Percentiles rank a stretch among this genome's conserved stretches.
Evolutionary conservation across 2,329 filamentous ascomycete species (phyloP).

Genomic region (Clarireedia monteithiana): DNA sequence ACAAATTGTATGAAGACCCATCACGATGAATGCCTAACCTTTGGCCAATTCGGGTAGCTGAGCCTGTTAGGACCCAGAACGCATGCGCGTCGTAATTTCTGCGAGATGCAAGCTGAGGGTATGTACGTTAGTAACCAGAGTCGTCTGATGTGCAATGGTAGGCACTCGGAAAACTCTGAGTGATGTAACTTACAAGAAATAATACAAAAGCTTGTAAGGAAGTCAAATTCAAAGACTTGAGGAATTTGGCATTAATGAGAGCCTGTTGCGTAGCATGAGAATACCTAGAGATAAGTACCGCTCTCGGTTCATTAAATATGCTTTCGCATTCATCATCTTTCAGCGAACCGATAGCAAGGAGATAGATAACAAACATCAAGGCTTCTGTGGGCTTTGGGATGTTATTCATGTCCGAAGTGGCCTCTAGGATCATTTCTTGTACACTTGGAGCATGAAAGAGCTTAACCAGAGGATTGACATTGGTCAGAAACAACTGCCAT

Average conservation of each 20-base stretch:
- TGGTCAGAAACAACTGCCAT: conserved; percentile 64
- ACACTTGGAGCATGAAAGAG: conserved; percentile 60
- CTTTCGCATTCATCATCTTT: conserved; percentile 45
- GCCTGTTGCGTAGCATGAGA: conserved; percentile 56
- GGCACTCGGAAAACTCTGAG: too few relatives aligned
- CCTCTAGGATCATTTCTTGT: conserved; percentile 56
- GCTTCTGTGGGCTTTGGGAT: conserved; percentile 49
- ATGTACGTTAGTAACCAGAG: not conserved
- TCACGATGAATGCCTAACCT: conserved; percentile 43
- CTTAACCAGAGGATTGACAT: conserved; percentile 63
- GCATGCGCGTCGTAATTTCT: conserved; percentile 34
- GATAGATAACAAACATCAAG: conserved; percentile 60
- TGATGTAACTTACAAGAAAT: conserved; percentile 47
- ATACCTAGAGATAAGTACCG: conserved; percentile 44
- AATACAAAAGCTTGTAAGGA: conserved; percentile 61
- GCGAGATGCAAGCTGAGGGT: conserved; percentile 29
- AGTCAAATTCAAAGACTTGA: conserved; percentile 57
- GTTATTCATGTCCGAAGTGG: conserved; percentile 40
- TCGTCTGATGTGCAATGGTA: too few relatives aligned
- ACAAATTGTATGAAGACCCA: conserved; percentile 27
- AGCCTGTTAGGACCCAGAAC: conserved; percentile 42
- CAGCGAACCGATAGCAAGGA: conserved; percentile 52
- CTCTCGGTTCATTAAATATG: conserved; percentile 47
- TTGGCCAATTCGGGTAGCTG: conserved; percentile 40
- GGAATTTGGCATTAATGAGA: conserved; percentile 57